phyloP scores from a whole-genome alignment of 495 filamentous ascomycete genomes.

The Monascus purpureus region DNA sequence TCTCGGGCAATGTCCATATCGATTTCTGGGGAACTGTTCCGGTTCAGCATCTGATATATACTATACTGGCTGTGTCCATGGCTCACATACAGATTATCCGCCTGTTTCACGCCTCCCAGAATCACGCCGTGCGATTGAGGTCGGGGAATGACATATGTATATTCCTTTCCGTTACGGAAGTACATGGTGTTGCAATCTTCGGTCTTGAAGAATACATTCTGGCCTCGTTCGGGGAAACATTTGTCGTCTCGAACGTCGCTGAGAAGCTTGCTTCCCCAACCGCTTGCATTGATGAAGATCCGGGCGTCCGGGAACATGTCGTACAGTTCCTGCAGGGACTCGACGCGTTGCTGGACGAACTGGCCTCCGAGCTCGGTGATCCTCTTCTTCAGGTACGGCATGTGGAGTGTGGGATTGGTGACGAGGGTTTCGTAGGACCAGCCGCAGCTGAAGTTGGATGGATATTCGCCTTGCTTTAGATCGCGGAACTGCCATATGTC shows the following conservation, averaged over 20 bases:
- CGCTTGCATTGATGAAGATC: slow-evolving; percentile 32
- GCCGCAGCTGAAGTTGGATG: slow-evolving; percentile 19
- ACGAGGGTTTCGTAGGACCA: slow-evolving; percentile 30
- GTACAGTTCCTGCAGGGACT: slow-evolving; percentile 25
- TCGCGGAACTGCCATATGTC: slow-evolving; percentile 20
- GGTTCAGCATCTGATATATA: neutral
- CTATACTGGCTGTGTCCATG: neutral
- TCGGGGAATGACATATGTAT: slow-evolving; percentile 38
- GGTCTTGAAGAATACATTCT: slow-evolving; percentile 27
- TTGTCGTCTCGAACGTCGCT: slow-evolving; percentile 23
- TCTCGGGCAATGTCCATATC: slow-evolving; percentile 26
- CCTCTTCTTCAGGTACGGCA: slow-evolving; percentile 22
- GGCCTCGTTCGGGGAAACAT: slow-evolving; percentile 29
- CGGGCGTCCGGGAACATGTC: slow-evolving; percentile 23
- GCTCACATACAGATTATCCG: slow-evolving; percentile 19
- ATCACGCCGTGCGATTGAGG: slow-evolving; percentile 27
- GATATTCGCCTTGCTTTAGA: slow-evolving; percentile 20
- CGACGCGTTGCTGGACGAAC: slow-evolving; percentile 25
- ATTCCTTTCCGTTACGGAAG: slow-evolving; percentile 31
- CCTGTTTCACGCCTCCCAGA: slow-evolving; percentile 33
- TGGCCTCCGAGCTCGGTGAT: slow-evolving; percentile 19
- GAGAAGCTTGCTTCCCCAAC: slow-evolving; percentile 22
- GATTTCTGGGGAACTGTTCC: slow-evolving; percentile 22
- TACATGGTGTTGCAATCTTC: slow-evolving; percentile 20
- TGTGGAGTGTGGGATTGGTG: slow-evolving; percentile 27